These are phyloP conservation scores for Protomyces inundatus DNA, from an alignment of 1,139 yeast genomes.

Conservation along the genomic window DNA sequence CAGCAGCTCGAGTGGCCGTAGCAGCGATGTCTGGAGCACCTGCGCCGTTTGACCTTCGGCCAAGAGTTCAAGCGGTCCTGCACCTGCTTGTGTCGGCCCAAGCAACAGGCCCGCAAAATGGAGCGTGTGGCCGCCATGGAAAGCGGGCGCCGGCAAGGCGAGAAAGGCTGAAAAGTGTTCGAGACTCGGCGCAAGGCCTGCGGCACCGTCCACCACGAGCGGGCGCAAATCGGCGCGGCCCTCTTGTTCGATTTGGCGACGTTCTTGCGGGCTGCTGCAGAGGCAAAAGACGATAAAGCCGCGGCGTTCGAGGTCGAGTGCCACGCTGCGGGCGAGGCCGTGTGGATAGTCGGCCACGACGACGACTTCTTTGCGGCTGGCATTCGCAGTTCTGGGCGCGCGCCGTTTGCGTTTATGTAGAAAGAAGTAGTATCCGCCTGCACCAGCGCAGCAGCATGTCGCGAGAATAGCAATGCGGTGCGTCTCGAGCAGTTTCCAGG, in stretches of 20 bases:
- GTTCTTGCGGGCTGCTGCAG: constrained; percentile 6
- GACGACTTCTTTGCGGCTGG: constrained; percentile 22
- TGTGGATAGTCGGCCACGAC: constrained; percentile 6
- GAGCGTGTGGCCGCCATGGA: constrained; percentile 20
- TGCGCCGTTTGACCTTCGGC: constrained; percentile 8
- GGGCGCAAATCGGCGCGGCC: constrained; percentile 24
- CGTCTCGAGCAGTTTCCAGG: neutral
- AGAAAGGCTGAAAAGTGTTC: constrained; percentile 15
- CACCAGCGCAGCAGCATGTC: constrained; percentile 3
- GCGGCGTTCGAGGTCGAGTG: constrained; percentile 22
- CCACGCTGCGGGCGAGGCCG: constrained; percentile 1
- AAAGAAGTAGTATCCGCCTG: constrained; percentile 4
- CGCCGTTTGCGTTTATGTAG: constrained; percentile 8
- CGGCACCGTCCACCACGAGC: constrained; percentile 3
- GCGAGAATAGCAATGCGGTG: constrained; percentile 6
- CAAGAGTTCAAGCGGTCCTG: constrained; percentile 13
- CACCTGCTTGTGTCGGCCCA: constrained; percentile 2
- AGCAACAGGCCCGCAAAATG: constrained; percentile 23
- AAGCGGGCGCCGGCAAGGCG: constrained; percentile 20
- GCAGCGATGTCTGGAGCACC: neutral
- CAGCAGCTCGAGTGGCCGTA: constrained; percentile 14
- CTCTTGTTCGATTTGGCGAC: constrained; percentile 16
- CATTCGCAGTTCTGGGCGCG: constrained; percentile 18
- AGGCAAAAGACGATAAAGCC: constrained; percentile 21
- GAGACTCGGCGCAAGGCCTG: constrained; percentile 1